A percentile compares a stretch with the other conserved stretches of the same genome.
Conservation (phyloP, 1,284 basidiomycete species). For the Cerioporus squamosus region DNA sequence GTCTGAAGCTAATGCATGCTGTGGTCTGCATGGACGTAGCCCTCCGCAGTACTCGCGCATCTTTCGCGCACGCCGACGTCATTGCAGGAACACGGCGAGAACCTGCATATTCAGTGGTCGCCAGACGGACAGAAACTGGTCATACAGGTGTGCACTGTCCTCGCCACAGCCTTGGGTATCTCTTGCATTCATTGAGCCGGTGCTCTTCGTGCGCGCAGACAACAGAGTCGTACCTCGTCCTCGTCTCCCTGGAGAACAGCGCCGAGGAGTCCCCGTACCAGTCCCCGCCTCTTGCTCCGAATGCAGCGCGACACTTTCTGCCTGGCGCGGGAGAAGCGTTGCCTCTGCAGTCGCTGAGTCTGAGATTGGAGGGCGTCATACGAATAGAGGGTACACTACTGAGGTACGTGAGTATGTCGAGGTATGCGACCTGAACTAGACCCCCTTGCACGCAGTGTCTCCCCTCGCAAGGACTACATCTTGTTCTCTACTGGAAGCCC, state of each 20-base stretch:
- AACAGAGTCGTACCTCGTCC: slow-evolving; percentile 75
- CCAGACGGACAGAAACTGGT: slow-evolving; percentile 79
- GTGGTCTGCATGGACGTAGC: slow-evolving; percentile 48
- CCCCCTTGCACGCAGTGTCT: slow-evolving; percentile 52
- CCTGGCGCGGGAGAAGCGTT: slow-evolving; percentile 81
- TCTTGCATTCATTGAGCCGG: background rate
- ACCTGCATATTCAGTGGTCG: slow-evolving; percentile 76
- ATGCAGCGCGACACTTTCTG: slow-evolving; percentile 68
- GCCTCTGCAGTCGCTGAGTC: slow-evolving; percentile 62
- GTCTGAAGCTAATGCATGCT: background rate
- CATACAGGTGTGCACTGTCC: slow-evolving; percentile 61
- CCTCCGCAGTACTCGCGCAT: slow-evolving; percentile 76
- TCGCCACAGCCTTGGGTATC: background rate
- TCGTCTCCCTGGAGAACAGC: slow-evolving; percentile 71
- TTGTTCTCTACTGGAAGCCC: slow-evolving; percentile 75
- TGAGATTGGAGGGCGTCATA: slow-evolving; percentile 84
- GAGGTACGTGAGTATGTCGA: slow-evolving; percentile 47
- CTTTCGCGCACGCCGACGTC: slow-evolving; percentile 78
- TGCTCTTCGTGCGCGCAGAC: slow-evolving; percentile 55
- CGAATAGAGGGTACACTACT: slow-evolving; percentile 76
- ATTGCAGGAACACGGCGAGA: slow-evolving; percentile 82
- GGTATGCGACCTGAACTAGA: slow-evolving; percentile 1
- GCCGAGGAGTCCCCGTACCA: slow-evolving; percentile 61
- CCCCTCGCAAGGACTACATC: slow-evolving; percentile 69
- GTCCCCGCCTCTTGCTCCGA: slow-evolving; percentile 53